Evolutionary conservation across 2,329 filamentous ascomycete species (phyloP).

Genomic region (Daldinia eschscholtzii): DNA sequence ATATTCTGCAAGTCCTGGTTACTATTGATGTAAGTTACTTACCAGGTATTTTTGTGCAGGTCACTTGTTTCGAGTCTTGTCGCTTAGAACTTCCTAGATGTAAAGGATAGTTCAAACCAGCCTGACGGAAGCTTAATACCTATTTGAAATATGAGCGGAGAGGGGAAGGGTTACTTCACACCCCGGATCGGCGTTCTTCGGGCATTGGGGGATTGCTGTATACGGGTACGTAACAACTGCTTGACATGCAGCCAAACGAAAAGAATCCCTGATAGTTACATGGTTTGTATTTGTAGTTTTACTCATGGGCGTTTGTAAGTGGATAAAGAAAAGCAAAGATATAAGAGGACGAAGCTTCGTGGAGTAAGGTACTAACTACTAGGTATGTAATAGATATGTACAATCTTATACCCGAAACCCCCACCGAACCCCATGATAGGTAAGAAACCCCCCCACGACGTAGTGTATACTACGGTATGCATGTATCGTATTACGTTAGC

Average conservation of each 20-base stretch:
- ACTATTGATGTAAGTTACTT: neutral
- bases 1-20: neutral
- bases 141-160: neutral
- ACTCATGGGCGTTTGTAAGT: neutral
- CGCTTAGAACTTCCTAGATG: conserved; percentile 5
- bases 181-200: conserved; percentile 5
- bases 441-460: conserved; percentile 9
- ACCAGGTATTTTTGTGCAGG: neutral
- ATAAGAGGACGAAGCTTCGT: neutral
- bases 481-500: neutral
- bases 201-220: conserved; percentile 8
- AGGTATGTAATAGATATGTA: neutral
- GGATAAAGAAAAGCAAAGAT: neutral
- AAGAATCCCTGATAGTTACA: neutral
- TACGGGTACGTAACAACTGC: neutral
- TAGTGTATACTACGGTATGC: conserved; percentile 7
- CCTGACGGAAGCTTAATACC: conserved; percentile 1
- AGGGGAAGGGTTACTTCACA: conserved; percentile 2
- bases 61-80: neutral
- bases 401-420: neutral
- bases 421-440: conserved; percentile 8
- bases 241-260: neutral
- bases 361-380: no score
- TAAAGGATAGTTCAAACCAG: neutral
- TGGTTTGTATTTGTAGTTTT: neutral